These are phyloP conservation scores for Penicillium sp. DNA, from an alignment of 2,329 filamentous ascomycete genomes.

Conservation along the genomic window DNA sequence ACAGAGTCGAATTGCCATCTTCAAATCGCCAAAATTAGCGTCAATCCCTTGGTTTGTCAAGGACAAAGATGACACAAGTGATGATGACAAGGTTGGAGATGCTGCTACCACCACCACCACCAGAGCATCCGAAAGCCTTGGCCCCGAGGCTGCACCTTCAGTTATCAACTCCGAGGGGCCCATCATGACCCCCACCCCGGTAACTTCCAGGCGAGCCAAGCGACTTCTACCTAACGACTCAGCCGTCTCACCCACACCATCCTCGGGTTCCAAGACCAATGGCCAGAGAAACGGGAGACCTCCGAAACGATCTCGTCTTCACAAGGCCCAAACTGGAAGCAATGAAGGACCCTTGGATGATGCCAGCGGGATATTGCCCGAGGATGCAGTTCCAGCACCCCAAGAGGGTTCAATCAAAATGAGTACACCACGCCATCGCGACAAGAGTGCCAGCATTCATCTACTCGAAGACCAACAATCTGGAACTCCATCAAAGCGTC, in stretches of 20 bases:
- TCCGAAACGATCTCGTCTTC: slow-evolving; percentile 17
- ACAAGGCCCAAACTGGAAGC: background rate
- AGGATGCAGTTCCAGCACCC: background rate
- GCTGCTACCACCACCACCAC: background rate
- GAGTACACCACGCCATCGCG: background rate
- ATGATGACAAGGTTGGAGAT: background rate
- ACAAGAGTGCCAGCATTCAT: slow-evolving; percentile 7
- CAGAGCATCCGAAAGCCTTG: background rate
- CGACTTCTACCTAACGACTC: background rate
- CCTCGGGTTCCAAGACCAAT: background rate
- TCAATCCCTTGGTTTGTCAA: slow-evolving; percentile 32
- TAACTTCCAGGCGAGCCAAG: background rate
- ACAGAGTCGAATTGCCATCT: slow-evolving; percentile 34
- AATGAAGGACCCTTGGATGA: background rate
- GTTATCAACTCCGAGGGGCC: background rate
- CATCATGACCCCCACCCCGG: background rate
- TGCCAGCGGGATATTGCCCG: background rate
- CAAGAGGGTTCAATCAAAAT: background rate
- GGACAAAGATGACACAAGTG: slow-evolving; percentile 7
- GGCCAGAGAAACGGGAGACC: slow-evolving; percentile 8
- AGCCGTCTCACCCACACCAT: background rate
- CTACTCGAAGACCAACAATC: slow-evolving; percentile 1
- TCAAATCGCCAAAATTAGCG: slow-evolving; percentile 29
- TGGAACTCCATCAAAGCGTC: slow-evolving; percentile 12
- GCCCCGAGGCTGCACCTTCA: background rate